Conservation (phyloP, 179 eudicot genomes). For the Beta lomatogona region DNA sequence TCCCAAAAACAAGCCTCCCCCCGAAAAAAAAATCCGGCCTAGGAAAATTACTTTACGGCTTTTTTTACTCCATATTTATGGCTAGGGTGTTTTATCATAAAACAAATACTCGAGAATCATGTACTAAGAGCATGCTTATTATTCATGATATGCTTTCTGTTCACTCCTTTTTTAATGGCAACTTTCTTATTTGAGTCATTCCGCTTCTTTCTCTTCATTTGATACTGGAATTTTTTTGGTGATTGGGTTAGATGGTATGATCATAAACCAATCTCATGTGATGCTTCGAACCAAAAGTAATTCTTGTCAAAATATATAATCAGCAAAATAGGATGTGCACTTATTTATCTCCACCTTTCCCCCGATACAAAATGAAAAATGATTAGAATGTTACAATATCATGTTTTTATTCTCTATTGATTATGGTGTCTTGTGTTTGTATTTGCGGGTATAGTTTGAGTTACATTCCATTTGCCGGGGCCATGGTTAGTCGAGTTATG, state of each 20-base stretch:
- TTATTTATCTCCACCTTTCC: neutral
- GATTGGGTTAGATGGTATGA: too few relatives aligned
- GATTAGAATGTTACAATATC: neutral
- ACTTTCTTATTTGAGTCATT: neutral
- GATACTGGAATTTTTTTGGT: neutral
- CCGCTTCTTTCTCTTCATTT: neutral
- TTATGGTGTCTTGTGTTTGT: conserved; percentile 4
- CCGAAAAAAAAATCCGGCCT: too few relatives aligned
- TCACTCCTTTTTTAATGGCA: neutral
- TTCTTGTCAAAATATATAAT: too few relatives aligned
- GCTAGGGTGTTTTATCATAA: neutral
- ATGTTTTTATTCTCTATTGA: neutral
- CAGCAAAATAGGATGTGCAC: too few relatives aligned
- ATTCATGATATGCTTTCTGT: neutral
- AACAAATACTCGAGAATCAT: neutral
- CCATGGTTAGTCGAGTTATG: too few relatives aligned
- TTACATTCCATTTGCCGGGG: too few relatives aligned
- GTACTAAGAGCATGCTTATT: too few relatives aligned
- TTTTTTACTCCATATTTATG: too few relatives aligned
- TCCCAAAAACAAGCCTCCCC: too few relatives aligned
- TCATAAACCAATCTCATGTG: too few relatives aligned
- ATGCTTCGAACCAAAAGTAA: too few relatives aligned
- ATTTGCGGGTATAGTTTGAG: neutral
- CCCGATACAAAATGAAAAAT: neutral
- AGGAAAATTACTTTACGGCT: too few relatives aligned